Evolutionary conservation across 495 filamentous ascomycete genomes (phyloP).

Genomic region (Neurospora sp.): DNA sequence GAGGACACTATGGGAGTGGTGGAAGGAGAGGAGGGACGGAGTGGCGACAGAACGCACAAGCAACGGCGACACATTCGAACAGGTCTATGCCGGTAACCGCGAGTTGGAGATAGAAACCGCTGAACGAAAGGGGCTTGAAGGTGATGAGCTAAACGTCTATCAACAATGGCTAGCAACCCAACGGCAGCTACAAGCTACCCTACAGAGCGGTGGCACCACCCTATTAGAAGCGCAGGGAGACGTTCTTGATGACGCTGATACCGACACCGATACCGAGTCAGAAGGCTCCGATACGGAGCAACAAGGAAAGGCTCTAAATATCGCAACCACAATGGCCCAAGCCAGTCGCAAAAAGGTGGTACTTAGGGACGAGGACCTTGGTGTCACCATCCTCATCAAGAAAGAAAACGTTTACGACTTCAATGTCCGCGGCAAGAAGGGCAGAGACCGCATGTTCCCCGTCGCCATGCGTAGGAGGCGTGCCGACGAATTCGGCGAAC

Average conservation of each 20-base stretch:
- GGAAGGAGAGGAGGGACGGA: constrained; percentile 54
- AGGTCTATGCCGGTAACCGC: constrained; percentile 55
- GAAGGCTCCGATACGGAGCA: constrained; percentile 85
- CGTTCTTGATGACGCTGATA: constrained; percentile 72
- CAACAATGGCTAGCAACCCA: constrained; percentile 83
- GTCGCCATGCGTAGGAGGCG: constrained; percentile 70
- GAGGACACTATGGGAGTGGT: constrained; percentile 61
- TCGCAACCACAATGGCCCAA: constrained; percentile 70
- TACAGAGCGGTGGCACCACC: constrained; percentile 55
- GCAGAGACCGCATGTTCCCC: constrained; percentile 87
- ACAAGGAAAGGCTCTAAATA: constrained; percentile 85
- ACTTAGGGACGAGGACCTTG: constrained; percentile 74
- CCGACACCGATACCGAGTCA: constrained; percentile 67
- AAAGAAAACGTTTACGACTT: constrained; percentile 83
- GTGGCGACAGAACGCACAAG: constrained; percentile 47
- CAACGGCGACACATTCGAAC: constrained; percentile 52
- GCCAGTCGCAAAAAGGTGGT: constrained; percentile 72
- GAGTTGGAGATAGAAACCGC: constrained; percentile 50
- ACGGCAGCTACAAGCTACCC: constrained; percentile 65
- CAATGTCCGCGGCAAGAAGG: constrained; percentile 86
- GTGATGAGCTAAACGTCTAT: constrained; percentile 66
- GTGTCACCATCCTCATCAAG: constrained; percentile 83
- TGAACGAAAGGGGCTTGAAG: constrained; percentile 54
- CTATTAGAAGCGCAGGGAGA: constrained; percentile 62
- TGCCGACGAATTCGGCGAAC: constrained; percentile 83